phyloP scores from a whole-genome alignment of 1,139 yeast genomes.

The Candida buenavistaensis region DNA sequence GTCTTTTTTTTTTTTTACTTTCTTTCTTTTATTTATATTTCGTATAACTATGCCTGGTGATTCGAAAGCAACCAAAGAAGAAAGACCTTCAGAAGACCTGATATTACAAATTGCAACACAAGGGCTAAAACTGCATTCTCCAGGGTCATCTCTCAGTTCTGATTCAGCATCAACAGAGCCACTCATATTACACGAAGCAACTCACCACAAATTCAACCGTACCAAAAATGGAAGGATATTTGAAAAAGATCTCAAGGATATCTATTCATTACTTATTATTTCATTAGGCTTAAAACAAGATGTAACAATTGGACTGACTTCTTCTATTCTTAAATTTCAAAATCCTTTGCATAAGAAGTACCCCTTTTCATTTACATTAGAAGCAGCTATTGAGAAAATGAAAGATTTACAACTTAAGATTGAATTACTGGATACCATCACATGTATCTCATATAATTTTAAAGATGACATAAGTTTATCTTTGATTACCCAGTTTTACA shows the following conservation, averaged over 20 bases:
- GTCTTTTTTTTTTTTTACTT: too few species aligned
- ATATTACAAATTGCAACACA: too few species aligned
- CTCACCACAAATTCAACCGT: constrained; percentile 32
- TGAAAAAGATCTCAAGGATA: constrained; percentile 57
- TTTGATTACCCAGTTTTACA: constrained; percentile 56
- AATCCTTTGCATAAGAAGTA: constrained; percentile 20
- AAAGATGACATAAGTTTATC: constrained; percentile 51
- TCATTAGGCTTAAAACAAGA: constrained; percentile 42
- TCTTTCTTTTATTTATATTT: too few species aligned
- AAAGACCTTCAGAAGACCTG: too few species aligned
- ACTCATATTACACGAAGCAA: constrained; percentile 40
- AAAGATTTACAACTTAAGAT: constrained; percentile 47
- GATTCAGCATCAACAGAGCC: too few species aligned
- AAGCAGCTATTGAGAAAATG: constrained; percentile 56
- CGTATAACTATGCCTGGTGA: too few species aligned
- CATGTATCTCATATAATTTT: constrained; percentile 62
- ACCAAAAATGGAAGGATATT: constrained; percentile 54
- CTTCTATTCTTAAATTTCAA: constrained; percentile 11
- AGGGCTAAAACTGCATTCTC: too few species aligned
- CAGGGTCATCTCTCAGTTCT: constrained; percentile 1
- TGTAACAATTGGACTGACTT: neutral
- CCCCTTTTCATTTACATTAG: constrained; percentile 56
- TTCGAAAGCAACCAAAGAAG: too few species aligned
- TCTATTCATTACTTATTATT: constrained; percentile 54
- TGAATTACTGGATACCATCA: constrained; percentile 49